Evolutionary conservation across 2,329 filamentous ascomycete genomes (phyloP), one percentile per base, ranked within the genome.

Genomic region (Stagonosporopsis rhizophila): DNA sequence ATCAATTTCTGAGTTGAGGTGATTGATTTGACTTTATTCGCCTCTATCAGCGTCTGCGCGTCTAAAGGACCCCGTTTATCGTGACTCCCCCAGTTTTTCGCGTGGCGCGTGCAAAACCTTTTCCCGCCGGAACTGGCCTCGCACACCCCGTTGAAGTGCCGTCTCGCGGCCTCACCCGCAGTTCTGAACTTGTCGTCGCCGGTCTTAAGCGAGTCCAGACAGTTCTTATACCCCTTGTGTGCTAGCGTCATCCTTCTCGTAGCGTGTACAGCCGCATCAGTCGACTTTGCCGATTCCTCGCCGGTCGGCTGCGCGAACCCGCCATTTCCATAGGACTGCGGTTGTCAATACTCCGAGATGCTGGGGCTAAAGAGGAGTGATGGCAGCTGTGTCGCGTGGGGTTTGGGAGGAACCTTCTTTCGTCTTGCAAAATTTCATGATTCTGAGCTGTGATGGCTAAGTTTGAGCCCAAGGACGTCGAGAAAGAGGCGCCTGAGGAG

Each of bases 281-380:
- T 38, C 49, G 32, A 56, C 44, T 51, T 60, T 17, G 62, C 62
- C 62, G 62, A 64, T 61, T 6, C 38, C 50, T 60, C 52, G 60
- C 60, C 62, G 60, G 44, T 53, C 48, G 37, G 46, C 44, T 41
- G 38, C 32, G 11, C 40, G 19, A 38, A 46, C 45, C 39, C 50
- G 48, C 52, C 53, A 44, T 41, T 50, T 39, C 47, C 35, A 62
- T 47, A 44, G 45, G 52, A 52, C 47, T 56, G 50, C 65, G 65
- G 66, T 65, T 47, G 27, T 54, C 56, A 58, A 66, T 69, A 52
- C 56, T 58, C 66, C 65, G 61, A 66, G 42, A 50, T 49, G 45
- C 37, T 51, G 50, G 14, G 34, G 34, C 44, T 58, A 53, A 53
- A 53, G 39, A 45, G 4, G 39, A 52, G 32, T 34, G 27, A 56